phyloP scores from a whole-genome alignment of 495 filamentous ascomycete species.

The Parmelia sp. region DNA sequence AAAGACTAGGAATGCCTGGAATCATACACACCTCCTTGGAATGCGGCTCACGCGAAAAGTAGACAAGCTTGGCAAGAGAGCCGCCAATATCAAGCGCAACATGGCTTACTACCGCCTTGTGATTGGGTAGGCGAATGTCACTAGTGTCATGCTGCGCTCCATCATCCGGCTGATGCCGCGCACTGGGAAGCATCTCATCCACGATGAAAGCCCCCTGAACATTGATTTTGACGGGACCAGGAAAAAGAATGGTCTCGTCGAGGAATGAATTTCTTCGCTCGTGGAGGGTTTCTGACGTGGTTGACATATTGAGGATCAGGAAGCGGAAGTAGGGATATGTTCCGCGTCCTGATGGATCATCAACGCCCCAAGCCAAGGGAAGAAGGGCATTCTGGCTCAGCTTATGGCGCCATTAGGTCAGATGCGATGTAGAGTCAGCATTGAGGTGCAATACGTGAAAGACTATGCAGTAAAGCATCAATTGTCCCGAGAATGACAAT shows the following conservation, averaged over 20 bases:
- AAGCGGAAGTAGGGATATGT: too few species aligned
- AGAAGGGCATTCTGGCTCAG: neutral
- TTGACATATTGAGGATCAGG: neutral
- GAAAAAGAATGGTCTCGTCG: constrained; percentile 72
- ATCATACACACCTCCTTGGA: constrained; percentile 46
- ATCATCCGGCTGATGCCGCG: constrained; percentile 46
- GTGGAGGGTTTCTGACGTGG: neutral
- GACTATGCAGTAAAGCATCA: too few species aligned
- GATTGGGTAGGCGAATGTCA: constrained; percentile 92
- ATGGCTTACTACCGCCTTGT: constrained; percentile 88
- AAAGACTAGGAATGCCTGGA: neutral
- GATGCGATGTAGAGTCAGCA: too few species aligned
- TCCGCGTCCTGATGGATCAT: neutral
- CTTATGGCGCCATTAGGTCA: neutral
- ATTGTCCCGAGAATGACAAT: too few species aligned
- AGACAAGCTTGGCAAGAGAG: constrained; percentile 90
- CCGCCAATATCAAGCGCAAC: constrained; percentile 97
- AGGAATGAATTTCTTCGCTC: constrained; percentile 47
- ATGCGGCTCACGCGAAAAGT: constrained; percentile 83
- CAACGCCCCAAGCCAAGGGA: neutral
- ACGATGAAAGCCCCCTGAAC: constrained; percentile 94
- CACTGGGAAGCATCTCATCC: constrained; percentile 55
- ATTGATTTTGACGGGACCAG: constrained; percentile 85
- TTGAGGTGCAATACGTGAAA: too few species aligned
- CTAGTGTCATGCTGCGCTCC: constrained; percentile 71